phyloP scores from a whole-genome alignment of 257 asterid genomes.

The Jasminum sambac region DNA sequence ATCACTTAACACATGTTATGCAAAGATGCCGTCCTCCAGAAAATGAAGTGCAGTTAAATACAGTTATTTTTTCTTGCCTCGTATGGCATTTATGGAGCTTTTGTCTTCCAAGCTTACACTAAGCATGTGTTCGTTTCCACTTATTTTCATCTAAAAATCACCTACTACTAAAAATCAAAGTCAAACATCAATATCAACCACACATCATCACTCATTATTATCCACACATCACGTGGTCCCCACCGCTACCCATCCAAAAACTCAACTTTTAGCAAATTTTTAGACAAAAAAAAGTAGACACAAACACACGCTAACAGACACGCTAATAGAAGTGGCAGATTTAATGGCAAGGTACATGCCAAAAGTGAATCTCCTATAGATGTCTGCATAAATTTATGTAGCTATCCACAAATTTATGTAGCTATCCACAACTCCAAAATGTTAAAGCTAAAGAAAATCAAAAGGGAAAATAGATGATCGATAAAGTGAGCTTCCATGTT shows the following conservation, averaged over 20 bases:
- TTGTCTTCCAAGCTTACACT: not conserved
- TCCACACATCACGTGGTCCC: no score
- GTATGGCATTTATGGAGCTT: not conserved
- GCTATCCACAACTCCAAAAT: slow-evolving; percentile 8
- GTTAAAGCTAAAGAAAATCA: slow-evolving; percentile 12
- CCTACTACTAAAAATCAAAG: no score
- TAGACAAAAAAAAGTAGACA: no score
- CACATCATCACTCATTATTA: no score
- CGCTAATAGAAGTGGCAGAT: not conserved
- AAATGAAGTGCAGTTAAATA: not conserved
- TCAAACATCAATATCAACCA: no score
- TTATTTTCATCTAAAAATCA: no score
- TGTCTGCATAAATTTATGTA: not conserved
- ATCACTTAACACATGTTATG: not conserved
- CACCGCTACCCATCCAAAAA: no score
- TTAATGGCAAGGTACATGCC: not conserved
- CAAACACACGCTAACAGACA: no score
- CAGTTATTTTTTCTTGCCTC: slow-evolving; percentile 5
- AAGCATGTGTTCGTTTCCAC: no score
- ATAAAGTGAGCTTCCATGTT: not conserved
- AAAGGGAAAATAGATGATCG: not conserved
- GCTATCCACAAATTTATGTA: slow-evolving; percentile 7
- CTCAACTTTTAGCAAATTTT: no score
- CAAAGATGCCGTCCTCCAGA: not conserved
- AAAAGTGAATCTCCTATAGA: not conserved